Base-by-base conservation (phyloP, 768 basidiomycete genomes). In the Boletus fagicola region DNA sequence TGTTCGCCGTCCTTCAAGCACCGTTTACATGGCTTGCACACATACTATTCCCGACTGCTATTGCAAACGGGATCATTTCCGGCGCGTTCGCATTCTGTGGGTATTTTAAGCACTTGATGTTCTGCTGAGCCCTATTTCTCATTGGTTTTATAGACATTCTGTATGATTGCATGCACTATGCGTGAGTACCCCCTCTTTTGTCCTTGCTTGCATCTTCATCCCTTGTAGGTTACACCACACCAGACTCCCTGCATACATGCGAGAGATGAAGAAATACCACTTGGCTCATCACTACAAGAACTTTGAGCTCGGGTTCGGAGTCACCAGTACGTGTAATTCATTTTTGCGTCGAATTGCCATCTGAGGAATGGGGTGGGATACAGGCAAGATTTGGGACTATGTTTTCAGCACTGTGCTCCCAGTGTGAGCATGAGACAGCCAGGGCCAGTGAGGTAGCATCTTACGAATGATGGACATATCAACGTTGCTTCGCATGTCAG, bases 221-320 rank as follows among this genome's bases (percentile, higher is more conserved):
- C 50, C 28, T 45, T 59, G 35, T 62, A 85, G 87, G 24, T 78
- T 94, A 55, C 94, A 96, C 70, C 94, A 97, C 75, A 88, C 90
- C 3, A 84, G 78, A 63, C 83, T 96, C 24, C 93, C 94, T 3
- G 77, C 85, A 36, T 97, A 98, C 75, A 72, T 98, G 75, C 81
- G 80, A 56, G 88, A 94, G 69, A 89, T 92, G 90, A 99, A 99
- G 80, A 91, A 91, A 70, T 98, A 98, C 69, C 97, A 99, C 66
- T 83, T 99, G 61, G 94, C 93, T 8, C 95, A 98, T 68, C 96
- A 98, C 72, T 97, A 96, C 79, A 97, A 97, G 76, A 96, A 97
- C 77, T 96, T 93, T 71, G 94, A 97, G 68, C 88, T 98, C 44
- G 95, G 94, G 18, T 98, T 95, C 68, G 95, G 96, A 33, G 95